These are phyloP conservation scores for Cenchrus fungigraminus DNA, from an alignment of 176 grass and related monocot genomes.

Conservation along the genomic window DNA sequence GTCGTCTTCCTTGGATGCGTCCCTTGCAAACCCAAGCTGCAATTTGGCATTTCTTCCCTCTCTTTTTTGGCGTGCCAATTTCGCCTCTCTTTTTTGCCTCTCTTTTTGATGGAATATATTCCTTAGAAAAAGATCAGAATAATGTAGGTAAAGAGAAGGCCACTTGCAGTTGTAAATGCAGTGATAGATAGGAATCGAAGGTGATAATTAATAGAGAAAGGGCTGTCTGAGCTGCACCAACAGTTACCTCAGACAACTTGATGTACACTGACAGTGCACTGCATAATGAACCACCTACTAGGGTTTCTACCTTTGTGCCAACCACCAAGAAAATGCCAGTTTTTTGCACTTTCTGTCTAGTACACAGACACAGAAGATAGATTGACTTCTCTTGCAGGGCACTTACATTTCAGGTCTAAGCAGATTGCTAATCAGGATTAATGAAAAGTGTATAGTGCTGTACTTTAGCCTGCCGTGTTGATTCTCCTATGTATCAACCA, in stretches of 20 bases:
- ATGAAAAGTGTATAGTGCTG: not conserved
- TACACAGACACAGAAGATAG: not conserved
- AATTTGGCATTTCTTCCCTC: not conserved
- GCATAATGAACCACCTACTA: not conserved
- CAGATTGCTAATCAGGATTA: not conserved
- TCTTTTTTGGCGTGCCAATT: not conserved
- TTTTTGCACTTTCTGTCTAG: not conserved
- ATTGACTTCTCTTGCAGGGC: not conserved
- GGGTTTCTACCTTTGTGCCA: not conserved
- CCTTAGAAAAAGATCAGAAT: not conserved
- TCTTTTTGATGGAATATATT: slow-evolving; percentile 31
- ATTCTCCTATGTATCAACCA: not conserved
- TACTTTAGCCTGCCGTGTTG: not conserved
- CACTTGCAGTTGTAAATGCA: slow-evolving; percentile 32
- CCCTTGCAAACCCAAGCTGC: not conserved
- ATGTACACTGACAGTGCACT: slow-evolving; percentile 23
- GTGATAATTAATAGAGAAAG: not conserved
- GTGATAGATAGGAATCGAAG: slow-evolving; percentile 5
- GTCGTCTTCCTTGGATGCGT: slow-evolving; percentile 3
- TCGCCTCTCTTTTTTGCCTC: not conserved
- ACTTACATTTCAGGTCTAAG: not conserved
- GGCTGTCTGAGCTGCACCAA: slow-evolving; percentile 7
- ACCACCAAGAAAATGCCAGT: not conserved
- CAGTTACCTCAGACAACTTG: slow-evolving; percentile 25
- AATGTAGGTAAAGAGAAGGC: not conserved